phyloP scores from a whole-genome alignment of 495 filamentous ascomycete species.

The Penicillium bialowiezense region DNA sequence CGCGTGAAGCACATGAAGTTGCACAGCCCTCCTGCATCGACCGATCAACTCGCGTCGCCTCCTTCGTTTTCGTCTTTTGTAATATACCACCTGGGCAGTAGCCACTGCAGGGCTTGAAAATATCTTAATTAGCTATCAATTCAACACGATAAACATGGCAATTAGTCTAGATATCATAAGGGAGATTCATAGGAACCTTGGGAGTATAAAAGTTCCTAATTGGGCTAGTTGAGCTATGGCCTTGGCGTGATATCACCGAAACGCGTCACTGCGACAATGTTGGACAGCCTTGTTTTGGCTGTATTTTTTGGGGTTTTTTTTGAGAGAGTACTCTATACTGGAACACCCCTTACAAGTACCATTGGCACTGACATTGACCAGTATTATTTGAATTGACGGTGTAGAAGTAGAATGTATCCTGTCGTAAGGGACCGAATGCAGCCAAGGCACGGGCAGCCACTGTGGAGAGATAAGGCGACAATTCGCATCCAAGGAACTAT shows the following conservation, averaged over 20 bases:
- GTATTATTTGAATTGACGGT: too few relatives aligned
- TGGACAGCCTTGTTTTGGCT: neutral
- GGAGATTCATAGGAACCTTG: neutral
- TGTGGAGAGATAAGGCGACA: neutral
- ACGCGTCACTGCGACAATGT: neutral
- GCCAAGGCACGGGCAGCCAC: neutral
- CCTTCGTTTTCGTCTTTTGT: constrained; percentile 7
- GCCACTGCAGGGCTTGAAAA: too few relatives aligned
- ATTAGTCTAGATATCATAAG: too few relatives aligned
- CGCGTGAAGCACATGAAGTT: constrained; percentile 1
- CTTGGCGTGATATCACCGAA: constrained; percentile 5
- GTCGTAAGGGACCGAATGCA: neutral
- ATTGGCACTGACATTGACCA: too few relatives aligned
- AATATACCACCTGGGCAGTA: constrained; percentile 21
- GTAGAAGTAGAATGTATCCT: too few relatives aligned
- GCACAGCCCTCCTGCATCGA: neutral
- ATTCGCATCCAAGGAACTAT: constrained; percentile 2
- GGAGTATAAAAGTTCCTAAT: neutral
- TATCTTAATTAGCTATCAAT: too few relatives aligned
- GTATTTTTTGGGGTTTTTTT: neutral
- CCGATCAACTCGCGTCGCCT: neutral
- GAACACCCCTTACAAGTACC: too few relatives aligned
- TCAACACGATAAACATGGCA: too few relatives aligned
- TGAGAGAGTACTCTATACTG: too few relatives aligned
- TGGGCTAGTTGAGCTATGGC: neutral